Evolutionary conservation across 441 rosid species (phyloP).

Genomic region (Pelargonium fulgidum): DNA sequence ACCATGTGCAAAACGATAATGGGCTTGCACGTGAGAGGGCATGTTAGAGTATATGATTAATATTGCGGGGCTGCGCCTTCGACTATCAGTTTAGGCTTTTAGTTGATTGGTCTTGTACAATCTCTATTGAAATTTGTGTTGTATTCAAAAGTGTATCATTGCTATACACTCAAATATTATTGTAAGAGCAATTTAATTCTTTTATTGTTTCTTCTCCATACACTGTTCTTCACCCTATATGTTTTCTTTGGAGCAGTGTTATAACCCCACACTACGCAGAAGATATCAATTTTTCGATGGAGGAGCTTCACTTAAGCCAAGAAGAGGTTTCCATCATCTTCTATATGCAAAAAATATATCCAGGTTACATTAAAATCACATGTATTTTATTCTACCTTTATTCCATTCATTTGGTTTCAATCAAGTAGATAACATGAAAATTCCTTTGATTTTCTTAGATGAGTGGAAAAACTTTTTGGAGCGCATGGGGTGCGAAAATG

Average conservation of each 20-base stretch:
- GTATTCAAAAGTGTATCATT: conserved; percentile 7
- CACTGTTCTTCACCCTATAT: conserved; percentile 16
- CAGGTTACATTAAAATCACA: conserved; percentile 41
- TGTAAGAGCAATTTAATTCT: neutral
- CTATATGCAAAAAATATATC: conserved; percentile 82
- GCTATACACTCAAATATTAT: no score
- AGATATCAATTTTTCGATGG: conserved; percentile 65
- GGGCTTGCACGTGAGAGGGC: no score
- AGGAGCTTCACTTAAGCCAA: conserved; percentile 66
- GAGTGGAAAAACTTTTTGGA: conserved; percentile 93
- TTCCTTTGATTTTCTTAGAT: conserved; percentile 38
- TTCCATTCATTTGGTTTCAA: conserved; percentile 20
- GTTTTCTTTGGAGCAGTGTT: conserved; percentile 50
- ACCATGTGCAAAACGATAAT: no score
- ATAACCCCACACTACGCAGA: conserved; percentile 87
- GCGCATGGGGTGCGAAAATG: conserved; percentile 63
- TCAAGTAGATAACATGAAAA: neutral
- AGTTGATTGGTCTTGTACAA: neutral
- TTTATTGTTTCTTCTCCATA: conserved; percentile 6
- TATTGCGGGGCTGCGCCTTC: no score
- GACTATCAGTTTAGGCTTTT: no score
- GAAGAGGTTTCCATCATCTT: conserved; percentile 75
- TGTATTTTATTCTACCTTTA: conserved; percentile 10
- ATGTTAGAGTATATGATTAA: no score
- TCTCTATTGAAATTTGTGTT: conserved; percentile 10